These are phyloP conservation scores for Saxophila tyrrhenica DNA, from an alignment of 495 filamentous ascomycete species.

Conservation along the genomic window DNA sequence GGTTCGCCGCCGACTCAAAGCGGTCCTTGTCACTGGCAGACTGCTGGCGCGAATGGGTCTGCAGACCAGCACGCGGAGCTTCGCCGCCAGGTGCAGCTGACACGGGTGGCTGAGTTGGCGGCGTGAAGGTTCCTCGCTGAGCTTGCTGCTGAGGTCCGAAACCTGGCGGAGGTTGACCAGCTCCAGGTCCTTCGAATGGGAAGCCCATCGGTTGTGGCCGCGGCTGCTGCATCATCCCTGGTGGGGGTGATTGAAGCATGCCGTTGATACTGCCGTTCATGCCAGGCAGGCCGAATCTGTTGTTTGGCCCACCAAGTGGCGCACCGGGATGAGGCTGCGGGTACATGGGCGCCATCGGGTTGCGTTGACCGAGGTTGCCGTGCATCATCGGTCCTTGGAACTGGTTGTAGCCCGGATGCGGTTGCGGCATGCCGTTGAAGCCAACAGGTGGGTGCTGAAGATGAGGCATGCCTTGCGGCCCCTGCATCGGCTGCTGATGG, in stretches of 20 bases:
- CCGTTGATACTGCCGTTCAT: conserved; percentile 49
- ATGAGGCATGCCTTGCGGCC: conserved; percentile 39
- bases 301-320: conserved; percentile 40
- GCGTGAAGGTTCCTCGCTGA: conserved; percentile 27
- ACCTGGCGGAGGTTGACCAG: conserved; percentile 39
- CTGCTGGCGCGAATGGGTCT: conserved; percentile 15
- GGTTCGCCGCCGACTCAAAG: conserved; percentile 23
- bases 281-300: conserved; percentile 36
- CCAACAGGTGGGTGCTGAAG: conserved; percentile 38
- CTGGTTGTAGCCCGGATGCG: conserved; percentile 25
- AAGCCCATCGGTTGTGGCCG: conserved; percentile 46
- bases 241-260: conserved; percentile 4
- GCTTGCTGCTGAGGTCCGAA: conserved; percentile 32
- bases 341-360: conserved; percentile 24
- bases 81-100: neutral
- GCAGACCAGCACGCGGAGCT: conserved; percentile 1
- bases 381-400: conserved; percentile 26
- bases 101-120: conserved; percentile 8
- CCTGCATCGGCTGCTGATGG: conserved; percentile 35
- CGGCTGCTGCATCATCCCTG: conserved; percentile 16
- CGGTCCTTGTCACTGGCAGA: conserved; percentile 19
- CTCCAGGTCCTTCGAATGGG: conserved; percentile 47
- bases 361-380: conserved; percentile 24
- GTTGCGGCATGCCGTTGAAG: conserved; percentile 28
- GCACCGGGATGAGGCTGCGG: conserved; percentile 30